These are phyloP conservation scores for Dillenia turbinata DNA, from an alignment of 164 flowering plant species.

Conservation along the genomic window DNA sequence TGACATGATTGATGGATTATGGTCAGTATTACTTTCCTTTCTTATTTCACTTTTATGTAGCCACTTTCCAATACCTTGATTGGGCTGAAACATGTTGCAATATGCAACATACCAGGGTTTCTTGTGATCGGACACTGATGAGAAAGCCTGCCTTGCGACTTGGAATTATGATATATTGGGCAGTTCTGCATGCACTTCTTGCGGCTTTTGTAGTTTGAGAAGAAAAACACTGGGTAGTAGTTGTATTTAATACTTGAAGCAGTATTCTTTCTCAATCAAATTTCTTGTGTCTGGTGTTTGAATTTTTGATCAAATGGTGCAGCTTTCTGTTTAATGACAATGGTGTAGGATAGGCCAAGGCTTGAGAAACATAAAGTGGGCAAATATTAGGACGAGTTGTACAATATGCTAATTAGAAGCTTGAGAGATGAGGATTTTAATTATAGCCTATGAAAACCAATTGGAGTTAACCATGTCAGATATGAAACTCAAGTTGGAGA, in stretches of 20 bases:
- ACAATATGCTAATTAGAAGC: not conserved
- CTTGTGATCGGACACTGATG: slow-evolving; percentile 93
- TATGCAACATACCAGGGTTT: slow-evolving; percentile 57
- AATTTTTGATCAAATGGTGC: too few relatives aligned
- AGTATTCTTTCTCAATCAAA: not conserved
- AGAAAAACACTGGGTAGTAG: slow-evolving; percentile 23
- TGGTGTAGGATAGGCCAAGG: not conserved
- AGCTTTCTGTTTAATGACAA: not conserved
- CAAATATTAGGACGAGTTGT: not conserved
- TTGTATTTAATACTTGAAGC: not conserved
- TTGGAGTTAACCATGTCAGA: too few relatives aligned
- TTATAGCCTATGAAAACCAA: too few relatives aligned
- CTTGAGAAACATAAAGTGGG: not conserved
- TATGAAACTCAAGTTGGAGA: too few relatives aligned
- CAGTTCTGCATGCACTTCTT: slow-evolving; percentile 69
- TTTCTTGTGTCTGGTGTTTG: too few relatives aligned
- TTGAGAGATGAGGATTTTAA: too few relatives aligned
- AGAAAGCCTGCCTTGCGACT: slow-evolving; percentile 89
- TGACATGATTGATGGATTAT: slow-evolving; percentile 88
- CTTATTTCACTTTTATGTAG: not conserved
- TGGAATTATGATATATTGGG: slow-evolving; percentile 83
- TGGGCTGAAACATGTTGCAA: not conserved
- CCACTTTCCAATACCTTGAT: not conserved
- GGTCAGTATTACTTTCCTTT: slow-evolving; percentile 37
- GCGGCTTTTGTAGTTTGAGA: slow-evolving; percentile 64